Evolutionary conservation across 2,329 filamentous ascomycete species (phyloP).

Genomic region (Cryphonectria nitschkei): DNA sequence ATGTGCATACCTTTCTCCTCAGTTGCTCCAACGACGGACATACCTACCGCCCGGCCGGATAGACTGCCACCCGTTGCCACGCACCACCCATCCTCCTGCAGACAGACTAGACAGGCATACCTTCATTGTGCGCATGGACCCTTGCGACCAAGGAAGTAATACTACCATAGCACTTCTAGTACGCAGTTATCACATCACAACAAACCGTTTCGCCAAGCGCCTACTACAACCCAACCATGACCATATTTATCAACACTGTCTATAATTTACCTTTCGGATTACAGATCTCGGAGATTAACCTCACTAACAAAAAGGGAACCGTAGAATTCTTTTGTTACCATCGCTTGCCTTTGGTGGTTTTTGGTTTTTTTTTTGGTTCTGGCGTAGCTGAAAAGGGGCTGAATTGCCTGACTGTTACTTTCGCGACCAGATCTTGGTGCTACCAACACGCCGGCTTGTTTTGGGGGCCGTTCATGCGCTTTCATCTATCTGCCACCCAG

Average conservation of each 20-base stretch:
- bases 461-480: neutral
- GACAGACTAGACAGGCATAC: neutral
- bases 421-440: neutral
- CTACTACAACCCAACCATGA: neutral
- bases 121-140: neutral
- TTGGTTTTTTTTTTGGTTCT: neutral
- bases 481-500: neutral
- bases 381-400: neutral
- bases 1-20: too few species aligned
- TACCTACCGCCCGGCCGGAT: neutral
- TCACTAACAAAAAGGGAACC: neutral
- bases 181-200: neutral
- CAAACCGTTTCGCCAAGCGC: neutral
- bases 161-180: neutral
- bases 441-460: neutral
- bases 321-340: neutral
- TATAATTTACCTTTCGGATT: neutral
- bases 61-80: neutral
- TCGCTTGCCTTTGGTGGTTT: neutral
- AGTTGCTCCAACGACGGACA: neutral
- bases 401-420: neutral
- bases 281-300: neutral
- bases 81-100: neutral
- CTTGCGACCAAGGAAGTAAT: neutral
- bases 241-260: neutral